A percentile compares a stretch with the other conserved stretches of the same genome.
phyloP scores from a whole-genome alignment of 345 rosid genomes.

The Brassica juncea region DNA sequence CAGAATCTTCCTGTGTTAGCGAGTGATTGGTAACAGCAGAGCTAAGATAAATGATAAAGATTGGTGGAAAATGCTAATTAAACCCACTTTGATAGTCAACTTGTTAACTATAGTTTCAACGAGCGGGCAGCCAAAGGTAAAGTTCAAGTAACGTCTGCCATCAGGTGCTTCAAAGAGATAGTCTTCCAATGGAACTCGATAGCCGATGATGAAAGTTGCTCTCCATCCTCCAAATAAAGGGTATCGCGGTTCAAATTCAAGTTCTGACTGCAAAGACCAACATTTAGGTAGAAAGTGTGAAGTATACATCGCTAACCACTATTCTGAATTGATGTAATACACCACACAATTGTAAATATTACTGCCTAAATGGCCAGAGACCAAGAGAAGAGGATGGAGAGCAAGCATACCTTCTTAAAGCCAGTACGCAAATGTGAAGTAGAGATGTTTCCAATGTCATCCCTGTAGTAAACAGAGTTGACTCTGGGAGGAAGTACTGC shows the following conservation, averaged over 20 bases:
- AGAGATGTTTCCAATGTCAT: conserved; percentile 92
- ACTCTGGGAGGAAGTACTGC: conserved; percentile 91
- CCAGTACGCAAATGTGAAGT: conserved; percentile 81
- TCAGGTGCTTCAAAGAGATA: conserved; percentile 85
- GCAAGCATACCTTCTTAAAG: conserved; percentile 49
- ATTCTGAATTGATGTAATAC: conserved; percentile 10
- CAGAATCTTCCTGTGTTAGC: conserved; percentile 28
- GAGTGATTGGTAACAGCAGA: conserved; percentile 7
- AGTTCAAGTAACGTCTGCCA: conserved; percentile 93
- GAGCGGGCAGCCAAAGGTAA: conserved; percentile 94
- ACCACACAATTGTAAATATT: neutral
- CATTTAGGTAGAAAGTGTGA: neutral
- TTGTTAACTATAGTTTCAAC: conserved; percentile 85
- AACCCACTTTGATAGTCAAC: conserved; percentile 77
- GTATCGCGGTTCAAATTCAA: conserved; percentile 92
- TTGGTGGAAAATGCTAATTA: neutral
- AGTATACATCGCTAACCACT: neutral
- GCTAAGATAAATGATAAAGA: neutral
- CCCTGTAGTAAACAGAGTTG: conserved; percentile 94
- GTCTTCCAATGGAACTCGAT: conserved; percentile 85
- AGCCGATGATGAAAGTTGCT: conserved; percentile 88
- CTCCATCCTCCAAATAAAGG: conserved; percentile 99
- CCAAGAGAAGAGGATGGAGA: neutral
- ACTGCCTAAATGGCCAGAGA: conserved; percentile 10
- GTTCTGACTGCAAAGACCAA: conserved; percentile 75